Conservation (phyloP, 164 flowering plant species). For the Tinospora cordifolia region DNA sequence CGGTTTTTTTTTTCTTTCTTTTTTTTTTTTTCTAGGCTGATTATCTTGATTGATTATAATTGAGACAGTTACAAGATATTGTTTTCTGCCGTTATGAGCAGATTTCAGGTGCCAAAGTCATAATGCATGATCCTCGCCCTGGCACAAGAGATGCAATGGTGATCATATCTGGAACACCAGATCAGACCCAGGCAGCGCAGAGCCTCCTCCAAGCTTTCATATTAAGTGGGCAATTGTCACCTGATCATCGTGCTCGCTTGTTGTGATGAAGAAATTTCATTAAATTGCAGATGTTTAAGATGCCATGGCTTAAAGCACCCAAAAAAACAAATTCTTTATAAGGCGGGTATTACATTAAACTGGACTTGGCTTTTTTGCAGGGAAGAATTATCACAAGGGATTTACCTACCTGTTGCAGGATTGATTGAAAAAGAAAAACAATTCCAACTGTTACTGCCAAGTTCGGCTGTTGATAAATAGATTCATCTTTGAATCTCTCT, state of each 20-base stretch:
- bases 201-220: constrained; percentile 92
- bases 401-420: background rate
- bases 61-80: background rate
- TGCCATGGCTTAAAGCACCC: background rate
- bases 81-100: constrained; percentile 22
- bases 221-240: constrained; percentile 40
- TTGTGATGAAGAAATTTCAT: background rate
- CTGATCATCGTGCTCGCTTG: background rate
- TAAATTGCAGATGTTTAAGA: too few relatives aligned
- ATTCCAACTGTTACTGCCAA: background rate
- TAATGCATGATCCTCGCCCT: constrained; percentile 54
- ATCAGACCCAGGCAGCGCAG: constrained; percentile 87
- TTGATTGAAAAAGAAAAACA: background rate
- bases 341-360: background rate
- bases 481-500: background rate
- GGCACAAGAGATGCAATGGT: constrained; percentile 48
- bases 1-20: too few relatives aligned
- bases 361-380: background rate
- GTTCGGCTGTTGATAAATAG: too few relatives aligned
- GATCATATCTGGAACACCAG: constrained; percentile 84
- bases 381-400: background rate
- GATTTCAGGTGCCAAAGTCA: constrained; percentile 90
- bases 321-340: background rate
- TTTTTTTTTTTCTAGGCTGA: background rate
- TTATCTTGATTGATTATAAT: background rate